Evolutionary conservation across 208 protist genomes (phyloP), one percentile per base, ranked within the genome.

Genomic region (Plasmodiophora brassicae): DNA sequence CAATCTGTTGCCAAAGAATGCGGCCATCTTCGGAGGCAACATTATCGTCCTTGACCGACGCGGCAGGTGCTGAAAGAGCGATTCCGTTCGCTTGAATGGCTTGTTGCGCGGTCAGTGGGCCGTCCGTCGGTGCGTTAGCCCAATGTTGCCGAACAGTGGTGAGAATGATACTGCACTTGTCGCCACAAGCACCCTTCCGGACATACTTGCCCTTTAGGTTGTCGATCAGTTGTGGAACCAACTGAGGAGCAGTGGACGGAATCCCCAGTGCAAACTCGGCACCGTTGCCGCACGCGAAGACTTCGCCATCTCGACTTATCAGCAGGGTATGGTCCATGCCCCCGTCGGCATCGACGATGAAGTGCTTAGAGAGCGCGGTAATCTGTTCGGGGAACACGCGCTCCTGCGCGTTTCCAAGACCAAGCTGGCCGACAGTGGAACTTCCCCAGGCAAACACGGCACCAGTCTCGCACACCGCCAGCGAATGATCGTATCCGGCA

Each of bases 281-380:
- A 38, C 65, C 65, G n/a, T 78, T 78, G 20, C 65, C 65, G 41
- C 65, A 78, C 32, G 65, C 65, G 65, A 36, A 32, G 14, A 78
- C 65, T 36, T 78, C 65, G 5, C 65, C 65, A 5, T 32, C 65
- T 38, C 65, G 5, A 5, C 32, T 32, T 5, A 78, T 78, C 10
- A 78, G 41, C 5, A 78, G n/a, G 32, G 65, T 78, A 32, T 78
- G 65, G 41, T 78, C 65, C 65, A 78, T 78, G n/a, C 65, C 65
- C 5, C 65, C 65, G 41, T 78, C 65, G 20, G 65, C 65, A 32
- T 38, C 41, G n/a, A 78, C 65, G n/a, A 78, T 78, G 5, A 78
- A 36, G 20, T 78, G 65, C 65, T 32, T 38, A 8, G 65, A 5
- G 10, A 78, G n/a, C 5, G 65, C n/a, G 32, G 32, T 5, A 38